Base-by-base conservation (phyloP, 2,329 filamentous ascomycete genomes). In the Tolypocladium inflatum region DNA sequence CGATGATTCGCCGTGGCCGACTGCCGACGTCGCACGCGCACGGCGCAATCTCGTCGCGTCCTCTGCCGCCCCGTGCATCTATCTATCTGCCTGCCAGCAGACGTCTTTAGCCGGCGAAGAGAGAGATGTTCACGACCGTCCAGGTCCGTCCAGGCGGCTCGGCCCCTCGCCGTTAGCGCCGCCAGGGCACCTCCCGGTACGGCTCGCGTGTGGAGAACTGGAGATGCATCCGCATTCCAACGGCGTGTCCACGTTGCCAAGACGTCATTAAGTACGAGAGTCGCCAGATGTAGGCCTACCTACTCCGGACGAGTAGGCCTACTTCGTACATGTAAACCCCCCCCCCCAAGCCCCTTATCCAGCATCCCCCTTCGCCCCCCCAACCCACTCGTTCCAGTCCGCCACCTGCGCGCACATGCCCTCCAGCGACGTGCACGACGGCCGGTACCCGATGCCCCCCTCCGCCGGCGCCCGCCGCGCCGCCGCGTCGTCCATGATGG, bases 381-480 rank as follows among this genome's bases (percentile, higher is more conserved):
- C 26, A 38, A 59, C 57, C 52, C 43, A 59, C 38, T 52, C 57
- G 58, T 80, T 79, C 73, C 73, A 78, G 13, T 73, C 68, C 6
- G 64, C 62, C 13, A 78, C 57, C 62, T 75, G 69, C 63, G 71
- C 69, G 55, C 71, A 74, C 30, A 78, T 63, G 0, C 75, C 76
- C 62, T 78, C 74, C 26, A 79, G 59, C 5, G 71, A 74, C 13
- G 65, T 74, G 52, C 68, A 73, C 9, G 67, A 67, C 3, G 66
- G 69, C 54, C 56, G 57, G 55, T 78, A 78, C 13, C 74, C 77
- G 35, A 80, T 60, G 0, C 76, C 76, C 0, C 76, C 76, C 10
- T 76, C 69, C 38, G 68, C 69, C 1, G 73, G 67, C 6, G 64
- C 62, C 61, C 63, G 71, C 61, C 69, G 67, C 7, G 76, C 76